Base-by-base conservation (phyloP, 352 stramenopile genomes). In the Hyaloperonospora arabidopsidis region DNA sequence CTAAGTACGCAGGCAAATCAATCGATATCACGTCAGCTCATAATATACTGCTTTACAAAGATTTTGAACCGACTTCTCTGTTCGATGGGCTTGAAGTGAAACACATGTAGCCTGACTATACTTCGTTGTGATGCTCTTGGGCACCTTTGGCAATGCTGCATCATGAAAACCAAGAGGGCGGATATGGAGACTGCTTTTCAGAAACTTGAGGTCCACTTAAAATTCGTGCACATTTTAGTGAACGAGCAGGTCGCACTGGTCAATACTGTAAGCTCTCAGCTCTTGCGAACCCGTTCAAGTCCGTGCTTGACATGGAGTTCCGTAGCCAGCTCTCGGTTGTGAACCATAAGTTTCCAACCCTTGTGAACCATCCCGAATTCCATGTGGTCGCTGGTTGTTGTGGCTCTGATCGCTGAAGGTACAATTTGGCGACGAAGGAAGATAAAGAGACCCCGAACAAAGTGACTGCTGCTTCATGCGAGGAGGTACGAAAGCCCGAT, bases 281-380 rank as follows among this genome's bases (percentile, higher is more conserved):
- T 22, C 76, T 98, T 12, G 61, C 98, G 25, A 97, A 98, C 72
- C 87, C 89, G n/a, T 94, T 97, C 63, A 97, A 97, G 74, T 72
- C 98, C 36, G 75, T 97, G 28, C 75, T 94, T 44, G 88, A 96
- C 65, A 76, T 86, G 65, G 73, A 84, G 36, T 97, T 88, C 68
- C 79, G 93, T 57, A 89, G 89, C 59, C 68, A 74, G 36, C 98
- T 87, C 72, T 74, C 76, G 18, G 86, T 81, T 52, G 84, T 98
- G 46, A 76, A 81, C 34, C 76, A 86, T 46, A 98, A 91, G 92
- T 98, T 98, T 68, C 71, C 65, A 34, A 97, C 84, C 46, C 89
- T 86, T 35, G 89, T 97, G n/a, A 94, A 97, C 67, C 87, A 97
- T 72, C 81, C 87, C 12, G 72, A 97, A 66, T 98, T 98, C 76